Conservation (phyloP, 1,284 basidiomycete genomes). For the Schizophyllum commune region DNA sequence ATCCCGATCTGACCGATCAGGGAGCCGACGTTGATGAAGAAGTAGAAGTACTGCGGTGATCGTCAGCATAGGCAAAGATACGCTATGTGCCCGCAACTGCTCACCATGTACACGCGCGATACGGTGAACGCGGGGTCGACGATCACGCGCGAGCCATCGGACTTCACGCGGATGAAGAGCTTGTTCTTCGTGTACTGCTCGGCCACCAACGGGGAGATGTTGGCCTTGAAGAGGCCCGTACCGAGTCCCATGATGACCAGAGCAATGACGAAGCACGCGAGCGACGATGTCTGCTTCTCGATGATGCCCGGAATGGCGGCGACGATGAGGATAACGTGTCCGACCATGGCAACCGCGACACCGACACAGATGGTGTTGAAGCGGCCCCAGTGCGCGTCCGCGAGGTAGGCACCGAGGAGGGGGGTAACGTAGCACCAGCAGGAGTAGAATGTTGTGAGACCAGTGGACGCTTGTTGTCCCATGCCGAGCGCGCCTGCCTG, state of each 20-base stretch:
- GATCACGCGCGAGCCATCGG: constrained; percentile 69
- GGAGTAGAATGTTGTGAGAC: constrained; percentile 56
- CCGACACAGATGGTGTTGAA: constrained; percentile 66
- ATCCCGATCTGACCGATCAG: constrained; percentile 64
- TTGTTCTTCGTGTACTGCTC: constrained; percentile 64
- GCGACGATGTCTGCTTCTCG: neutral
- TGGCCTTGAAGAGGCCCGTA: constrained; percentile 78
- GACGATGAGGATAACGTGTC: constrained; percentile 71
- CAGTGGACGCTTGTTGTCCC: constrained; percentile 62
- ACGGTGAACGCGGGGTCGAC: constrained; percentile 74
- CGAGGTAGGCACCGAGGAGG: constrained; percentile 62
- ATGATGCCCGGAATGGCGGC: constrained; percentile 52
- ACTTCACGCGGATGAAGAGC: constrained; percentile 45
- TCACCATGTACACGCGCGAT: constrained; percentile 65
- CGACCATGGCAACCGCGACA: constrained; percentile 48
- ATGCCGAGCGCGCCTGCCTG: constrained; percentile 67
- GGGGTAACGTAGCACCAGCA: constrained; percentile 53
- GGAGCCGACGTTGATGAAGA: constrained; percentile 75
- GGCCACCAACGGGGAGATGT: constrained; percentile 73
- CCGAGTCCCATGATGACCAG: constrained; percentile 42
- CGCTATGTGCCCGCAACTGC: constrained; percentile 2
- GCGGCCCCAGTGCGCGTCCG: constrained; percentile 70
- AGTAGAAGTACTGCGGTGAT: constrained; percentile 57
- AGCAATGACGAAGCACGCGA: constrained; percentile 24
- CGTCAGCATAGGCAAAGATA: neutral